A percentile compares a stretch with the other conserved stretches of the same genome.
Conservation (phyloP, 257 asterid species). For the Solanum clarkiae region DNA sequence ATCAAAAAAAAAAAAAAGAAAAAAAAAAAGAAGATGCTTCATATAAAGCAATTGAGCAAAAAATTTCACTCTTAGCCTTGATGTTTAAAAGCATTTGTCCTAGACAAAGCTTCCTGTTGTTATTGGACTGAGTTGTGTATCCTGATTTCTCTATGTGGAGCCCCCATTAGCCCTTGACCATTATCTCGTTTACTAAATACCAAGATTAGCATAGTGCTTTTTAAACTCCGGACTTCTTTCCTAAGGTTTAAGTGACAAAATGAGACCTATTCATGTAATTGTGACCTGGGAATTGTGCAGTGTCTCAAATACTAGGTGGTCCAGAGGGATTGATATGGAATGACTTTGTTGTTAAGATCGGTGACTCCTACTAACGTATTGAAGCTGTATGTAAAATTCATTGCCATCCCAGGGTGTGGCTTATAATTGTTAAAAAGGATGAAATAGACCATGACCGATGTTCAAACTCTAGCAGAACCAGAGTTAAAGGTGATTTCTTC, state of each 20-base stretch:
- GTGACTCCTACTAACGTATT: neutral
- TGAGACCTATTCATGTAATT: neutral
- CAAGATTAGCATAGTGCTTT: neutral
- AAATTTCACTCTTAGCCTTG: neutral
- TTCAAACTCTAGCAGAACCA: neutral
- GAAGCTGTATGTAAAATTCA: neutral
- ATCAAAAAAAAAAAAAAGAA: no score
- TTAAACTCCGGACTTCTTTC: neutral
- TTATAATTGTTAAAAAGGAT: neutral
- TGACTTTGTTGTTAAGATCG: neutral
- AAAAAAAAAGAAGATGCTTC: neutral
- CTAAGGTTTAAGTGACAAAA: neutral
- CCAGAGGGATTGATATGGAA: neutral
- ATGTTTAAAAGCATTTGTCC: neutral
- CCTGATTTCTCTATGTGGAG: neutral
- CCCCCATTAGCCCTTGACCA: neutral
- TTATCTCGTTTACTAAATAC: neutral
- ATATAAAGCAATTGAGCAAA: neutral
- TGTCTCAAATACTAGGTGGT: neutral
- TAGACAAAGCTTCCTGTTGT: neutral
- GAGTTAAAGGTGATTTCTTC: neutral
- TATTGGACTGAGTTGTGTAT: neutral
- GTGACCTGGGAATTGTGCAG: neutral
- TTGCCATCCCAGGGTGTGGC: neutral
- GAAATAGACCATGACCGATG: neutral